Base-by-base conservation (phyloP, 371 early-diverging fungal species). In the Lichtheimia ornata region DNA sequence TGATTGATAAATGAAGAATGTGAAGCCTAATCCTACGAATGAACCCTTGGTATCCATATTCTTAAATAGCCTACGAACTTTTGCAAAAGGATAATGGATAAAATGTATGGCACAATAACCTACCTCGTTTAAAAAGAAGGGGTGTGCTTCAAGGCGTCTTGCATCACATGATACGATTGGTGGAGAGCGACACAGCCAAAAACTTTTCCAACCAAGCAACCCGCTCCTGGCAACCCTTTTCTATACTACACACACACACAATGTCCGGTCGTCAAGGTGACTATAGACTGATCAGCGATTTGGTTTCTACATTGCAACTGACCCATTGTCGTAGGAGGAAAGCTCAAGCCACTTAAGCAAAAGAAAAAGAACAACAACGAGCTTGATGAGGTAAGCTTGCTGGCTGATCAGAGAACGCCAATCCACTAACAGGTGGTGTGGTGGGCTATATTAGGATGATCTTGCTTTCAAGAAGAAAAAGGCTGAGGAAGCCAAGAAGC, bases 401-500 rank as follows among this genome's bases (percentile, higher is more conserved):
- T 4, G 24, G 18, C 13, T 17, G 15, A 12, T 14, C 17, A 45
- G 24, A 45, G 28, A 25, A 14, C 20, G 13, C 1, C 20, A 12
- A 44, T 11, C 17, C 14, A 35, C 35, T 35, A 35, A 35, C 5
- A 1, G 35, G 6, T 35, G 35, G 35, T 9, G 28, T 1, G 9
- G 9, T 4, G 14, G n/a, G 55, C 60, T 18, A 44, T n/a, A n/a
- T 17, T 54, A 68, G 69, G 69, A 68, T 7, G 69, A 68, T 42
- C n/a, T 68, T 57, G 69, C 69, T 22, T 68, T 68, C 58, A 89
- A 91, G 84, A 81, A 88, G 76, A 93, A 91, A 82, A 88, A 88
- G 69, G 79, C 80, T 70, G 94, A 93, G 68, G 94, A 94, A 74
- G 79, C 81, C 63, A 86, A 87, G 70, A 92, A 86, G 82, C 69